These are phyloP conservation scores for Polyplosphaeria fusca DNA, from an alignment of 495 filamentous ascomycete genomes.

Conservation along the genomic window DNA sequence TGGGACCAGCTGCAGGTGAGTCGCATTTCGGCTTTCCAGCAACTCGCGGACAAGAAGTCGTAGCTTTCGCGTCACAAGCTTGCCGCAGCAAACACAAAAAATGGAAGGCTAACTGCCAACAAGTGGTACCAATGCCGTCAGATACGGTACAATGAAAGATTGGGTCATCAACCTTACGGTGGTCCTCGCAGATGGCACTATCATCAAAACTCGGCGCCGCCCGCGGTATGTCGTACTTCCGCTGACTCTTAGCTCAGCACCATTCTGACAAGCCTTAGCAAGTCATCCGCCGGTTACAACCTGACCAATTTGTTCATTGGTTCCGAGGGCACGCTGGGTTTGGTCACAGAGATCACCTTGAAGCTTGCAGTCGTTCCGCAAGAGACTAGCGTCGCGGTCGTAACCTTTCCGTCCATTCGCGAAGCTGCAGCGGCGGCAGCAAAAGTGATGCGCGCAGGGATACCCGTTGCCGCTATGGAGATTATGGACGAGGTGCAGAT, in stretches of 20 bases:
- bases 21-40: too few relatives aligned
- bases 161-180: conserved; percentile 82
- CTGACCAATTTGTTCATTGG: conserved; percentile 74
- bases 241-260: too few relatives aligned
- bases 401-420: conserved; percentile 68
- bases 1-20: conserved; percentile 65
- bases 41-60: too few relatives aligned
- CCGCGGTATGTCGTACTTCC: conserved; percentile 45
- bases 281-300: conserved; percentile 79
- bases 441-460: conserved; percentile 65
- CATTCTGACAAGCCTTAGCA: conserved; percentile 38
- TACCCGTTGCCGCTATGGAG: conserved; percentile 76
- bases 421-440: conserved; percentile 69
- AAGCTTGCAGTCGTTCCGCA: conserved; percentile 73
- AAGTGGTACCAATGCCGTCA: conserved; percentile 71
- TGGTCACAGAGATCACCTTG: conserved; percentile 73
- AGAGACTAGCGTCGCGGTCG: conserved; percentile 70
- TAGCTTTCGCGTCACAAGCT: not conserved
- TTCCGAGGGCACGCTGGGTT: conserved; percentile 72
- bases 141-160: conserved; percentile 83
- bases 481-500: conserved; percentile 84
- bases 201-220: conserved; percentile 72
- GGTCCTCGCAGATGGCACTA: conserved; percentile 71
- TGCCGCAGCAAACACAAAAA: not conserved
- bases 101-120: conserved; percentile 1